Conservation (phyloP, 1,284 basidiomycete genomes). For the Melampsora americana region DNA sequence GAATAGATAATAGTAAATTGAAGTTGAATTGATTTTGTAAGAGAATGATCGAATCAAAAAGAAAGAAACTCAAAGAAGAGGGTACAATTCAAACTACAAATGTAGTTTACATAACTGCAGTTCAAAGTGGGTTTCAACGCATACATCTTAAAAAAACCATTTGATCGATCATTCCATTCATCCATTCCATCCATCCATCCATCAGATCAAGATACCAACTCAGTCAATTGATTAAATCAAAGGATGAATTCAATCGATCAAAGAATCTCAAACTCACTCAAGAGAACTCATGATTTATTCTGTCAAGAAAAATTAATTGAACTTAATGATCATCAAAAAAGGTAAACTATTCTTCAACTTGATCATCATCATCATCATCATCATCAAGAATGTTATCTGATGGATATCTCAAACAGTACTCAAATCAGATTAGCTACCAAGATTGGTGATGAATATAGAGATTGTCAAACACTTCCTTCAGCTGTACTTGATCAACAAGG, state of each 20-base stretch:
- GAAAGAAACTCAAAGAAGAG: no score
- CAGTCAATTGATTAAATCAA: no score
- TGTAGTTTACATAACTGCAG: no score
- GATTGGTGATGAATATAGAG: conserved; percentile 77
- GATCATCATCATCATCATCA: background rate
- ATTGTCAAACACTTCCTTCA: conserved; percentile 79
- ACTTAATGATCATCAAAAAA: conserved; percentile 52
- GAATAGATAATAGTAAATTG: no score
- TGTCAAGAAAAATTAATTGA: conserved; percentile 51
- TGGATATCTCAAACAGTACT: conserved; percentile 51
- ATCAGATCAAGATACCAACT: no score
- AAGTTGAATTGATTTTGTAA: no score
- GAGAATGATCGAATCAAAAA: no score
- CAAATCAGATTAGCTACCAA: conserved; percentile 63
- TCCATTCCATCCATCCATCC: no score
- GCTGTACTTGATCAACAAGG: conserved; percentile 73
- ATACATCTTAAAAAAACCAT: no score
- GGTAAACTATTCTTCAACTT: conserved; percentile 50
- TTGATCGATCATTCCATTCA: no score
- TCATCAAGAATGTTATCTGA: background rate
- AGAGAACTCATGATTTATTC: conserved; percentile 57
- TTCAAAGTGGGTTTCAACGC: no score
- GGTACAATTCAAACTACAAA: no score
- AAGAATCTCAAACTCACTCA: conserved; percentile 55
- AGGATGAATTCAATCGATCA: background rate